Conservation (phyloP, 495 filamentous ascomycete species). For the Aspergillus indologenus region DNA sequence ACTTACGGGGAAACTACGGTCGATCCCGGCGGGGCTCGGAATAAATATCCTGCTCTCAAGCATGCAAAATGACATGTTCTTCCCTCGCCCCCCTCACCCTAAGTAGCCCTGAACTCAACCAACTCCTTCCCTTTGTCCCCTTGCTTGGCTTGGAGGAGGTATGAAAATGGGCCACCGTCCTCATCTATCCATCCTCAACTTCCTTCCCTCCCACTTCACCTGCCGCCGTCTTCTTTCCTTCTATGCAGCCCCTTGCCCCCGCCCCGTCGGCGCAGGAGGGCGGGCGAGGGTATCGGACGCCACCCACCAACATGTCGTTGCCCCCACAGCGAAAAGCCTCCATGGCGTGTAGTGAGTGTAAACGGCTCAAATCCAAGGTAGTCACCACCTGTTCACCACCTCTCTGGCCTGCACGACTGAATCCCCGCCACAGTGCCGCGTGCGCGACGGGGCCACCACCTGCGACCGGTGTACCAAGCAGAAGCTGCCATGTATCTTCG, state of each 20-base stretch:
- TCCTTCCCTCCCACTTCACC: background rate
- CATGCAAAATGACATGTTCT: too few species aligned
- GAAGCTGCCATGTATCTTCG: conserved; percentile 19
- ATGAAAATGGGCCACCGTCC: too few species aligned
- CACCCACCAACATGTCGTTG: background rate
- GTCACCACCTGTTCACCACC: background rate
- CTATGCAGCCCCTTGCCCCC: background rate
- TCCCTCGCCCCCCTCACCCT: too few species aligned
- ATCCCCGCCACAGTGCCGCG: background rate
- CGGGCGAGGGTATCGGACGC: background rate
- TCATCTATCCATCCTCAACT: background rate
- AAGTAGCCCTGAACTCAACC: too few species aligned
- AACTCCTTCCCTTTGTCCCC: too few species aligned
- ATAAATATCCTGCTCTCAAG: too few species aligned
- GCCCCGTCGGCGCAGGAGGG: background rate
- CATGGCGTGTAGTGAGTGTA: background rate
- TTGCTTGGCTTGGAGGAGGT: too few species aligned
- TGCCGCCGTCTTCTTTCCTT: background rate
- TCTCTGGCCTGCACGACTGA: background rate
- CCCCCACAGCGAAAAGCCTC: background rate
- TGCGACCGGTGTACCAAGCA: conserved; percentile 17
- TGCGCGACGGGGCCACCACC: background rate
- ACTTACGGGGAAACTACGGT: too few species aligned
- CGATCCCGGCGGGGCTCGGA: too few species aligned
- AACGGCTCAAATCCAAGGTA: background rate